A percentile compares a stretch with the other conserved stretches of the same genome.
These are phyloP conservation scores for Boletus coccyginus DNA, from an alignment of 768 basidiomycete species.

Conservation along the genomic window DNA sequence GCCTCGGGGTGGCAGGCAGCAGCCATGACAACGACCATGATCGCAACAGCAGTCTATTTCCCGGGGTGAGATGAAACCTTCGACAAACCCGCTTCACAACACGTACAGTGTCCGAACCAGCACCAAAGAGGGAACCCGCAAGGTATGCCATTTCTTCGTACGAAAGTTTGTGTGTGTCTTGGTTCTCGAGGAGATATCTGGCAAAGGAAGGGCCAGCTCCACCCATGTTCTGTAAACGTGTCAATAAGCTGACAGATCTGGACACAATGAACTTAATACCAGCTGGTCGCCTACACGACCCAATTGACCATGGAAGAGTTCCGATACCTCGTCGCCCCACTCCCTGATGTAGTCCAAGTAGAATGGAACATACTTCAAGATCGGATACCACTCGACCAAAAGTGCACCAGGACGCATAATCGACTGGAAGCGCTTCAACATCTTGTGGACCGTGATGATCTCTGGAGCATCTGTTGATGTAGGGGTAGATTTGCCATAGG, in stretches of 20 bases:
- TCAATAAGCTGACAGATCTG: not conserved
- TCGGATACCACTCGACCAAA: constrained; percentile 36
- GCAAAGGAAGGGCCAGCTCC: constrained; percentile 45
- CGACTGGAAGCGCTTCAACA: constrained; percentile 35
- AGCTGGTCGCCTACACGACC: constrained; percentile 43
- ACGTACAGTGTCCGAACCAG: constrained; percentile 57
- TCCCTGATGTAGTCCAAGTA: constrained; percentile 55
- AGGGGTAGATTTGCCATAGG: constrained; percentile 35
- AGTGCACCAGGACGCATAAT: constrained; percentile 36
- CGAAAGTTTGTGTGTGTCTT: constrained; percentile 50
- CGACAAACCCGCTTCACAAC: not conserved
- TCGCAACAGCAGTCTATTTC: constrained; percentile 50
- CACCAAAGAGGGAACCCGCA: constrained; percentile 63
- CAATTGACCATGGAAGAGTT: constrained; percentile 53
- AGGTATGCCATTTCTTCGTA: constrained; percentile 61
- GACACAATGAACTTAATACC: constrained; percentile 25
- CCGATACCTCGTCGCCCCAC: constrained; percentile 55
- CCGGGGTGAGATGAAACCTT: not conserved
- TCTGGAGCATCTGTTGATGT: constrained; percentile 31
- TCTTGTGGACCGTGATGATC: constrained; percentile 32
- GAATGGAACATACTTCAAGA: constrained; percentile 52
- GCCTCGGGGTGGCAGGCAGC: constrained; percentile 54
- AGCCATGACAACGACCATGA: constrained; percentile 56
- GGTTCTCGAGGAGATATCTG: constrained; percentile 55
- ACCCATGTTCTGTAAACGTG: constrained; percentile 18